Percentiles rank a stretch among this genome's conserved stretches.
Conservation (phyloP, 306 rosid species). For the Trifolium pratense region DNA sequence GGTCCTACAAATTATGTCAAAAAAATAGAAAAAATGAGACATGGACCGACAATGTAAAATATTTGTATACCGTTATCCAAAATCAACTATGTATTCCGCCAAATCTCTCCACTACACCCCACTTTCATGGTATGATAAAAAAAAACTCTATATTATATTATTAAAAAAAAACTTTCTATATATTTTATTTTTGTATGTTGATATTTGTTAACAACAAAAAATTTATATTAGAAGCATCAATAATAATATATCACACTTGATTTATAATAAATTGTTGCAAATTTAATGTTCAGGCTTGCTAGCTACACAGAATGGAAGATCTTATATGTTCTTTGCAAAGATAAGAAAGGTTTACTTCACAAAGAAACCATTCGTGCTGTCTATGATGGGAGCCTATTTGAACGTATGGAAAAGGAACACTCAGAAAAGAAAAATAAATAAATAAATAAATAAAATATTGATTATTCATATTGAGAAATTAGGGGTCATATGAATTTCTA, state of each 20-base stretch:
- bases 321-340: constrained; percentile 69
- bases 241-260: not conserved
- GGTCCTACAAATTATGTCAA: no score
- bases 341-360: constrained; percentile 65
- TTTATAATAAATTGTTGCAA: not conserved
- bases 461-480: not conserved
- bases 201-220: no score
- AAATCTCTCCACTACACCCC: no score
- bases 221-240: no score
- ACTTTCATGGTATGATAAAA: no score
- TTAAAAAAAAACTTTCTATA: no score
- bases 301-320: constrained; percentile 73
- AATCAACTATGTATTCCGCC: no score
- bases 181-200: no score
- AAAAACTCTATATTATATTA: no score
- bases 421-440: constrained; percentile 43
- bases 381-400: constrained; percentile 85
- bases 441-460: not conserved
- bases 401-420: constrained; percentile 64
- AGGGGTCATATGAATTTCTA: not conserved
- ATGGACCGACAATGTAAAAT: no score
- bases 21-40: no score
- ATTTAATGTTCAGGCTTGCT: constrained; percentile 58
- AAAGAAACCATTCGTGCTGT: constrained; percentile 65
- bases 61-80: no score